Evolutionary conservation across 2,329 filamentous ascomycete species (phyloP).

Genomic region (Incumbomyces lentus): DNA sequence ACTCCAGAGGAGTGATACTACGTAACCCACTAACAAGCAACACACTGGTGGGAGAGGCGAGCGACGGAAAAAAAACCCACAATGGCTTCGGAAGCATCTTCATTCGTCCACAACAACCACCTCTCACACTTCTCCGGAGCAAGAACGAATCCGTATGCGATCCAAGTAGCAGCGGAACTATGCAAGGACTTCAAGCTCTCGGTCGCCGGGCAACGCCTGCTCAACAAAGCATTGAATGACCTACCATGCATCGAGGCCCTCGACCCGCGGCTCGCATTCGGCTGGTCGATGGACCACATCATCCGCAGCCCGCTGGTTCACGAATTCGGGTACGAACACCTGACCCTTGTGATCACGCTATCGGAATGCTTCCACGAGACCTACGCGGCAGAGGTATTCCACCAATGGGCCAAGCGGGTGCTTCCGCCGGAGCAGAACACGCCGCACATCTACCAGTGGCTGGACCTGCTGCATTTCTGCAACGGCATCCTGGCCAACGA

Average conservation of each 20-base stretch:
- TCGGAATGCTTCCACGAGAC: conserved; percentile 16
- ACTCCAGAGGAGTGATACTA: too few species aligned
- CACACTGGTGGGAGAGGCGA: too few species aligned
- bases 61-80: too few species aligned
- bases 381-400: conserved; percentile 15
- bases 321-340: conserved; percentile 16
- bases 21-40: too few species aligned
- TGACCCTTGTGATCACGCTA: conserved; percentile 14
- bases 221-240: conserved; percentile 6
- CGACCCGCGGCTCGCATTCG: conserved; percentile 13
- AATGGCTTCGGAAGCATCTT: too few species aligned
- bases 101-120: not conserved
- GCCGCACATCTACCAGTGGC: conserved; percentile 17
- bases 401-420: conserved; percentile 7
- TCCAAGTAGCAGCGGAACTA: conserved; percentile 12
- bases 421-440: conserved; percentile 13
- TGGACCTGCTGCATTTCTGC: conserved; percentile 11
- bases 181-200: conserved; percentile 16
- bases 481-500: conserved; percentile 16
- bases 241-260: conserved; percentile 9
- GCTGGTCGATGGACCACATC: conserved; percentile 14
- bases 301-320: conserved; percentile 15
- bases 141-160: conserved; percentile 14
- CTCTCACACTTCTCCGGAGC: not conserved
- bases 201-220: conserved; percentile 10